phyloP scores from a whole-genome alignment of 176 grass and related monocot species.

The maize (Zea mays) region Zm-B73-REFERENCE-NAM-5.0 NC_050097.1:24397501-24398000 shows the following conservation, averaged over 20 bases:
- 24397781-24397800: slow-evolving; percentile 86
- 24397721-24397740: slow-evolving; percentile 72
- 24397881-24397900: slow-evolving; percentile 55
- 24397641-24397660: background rate
- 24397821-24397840: slow-evolving; percentile 99
- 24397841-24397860: slow-evolving; percentile 87
- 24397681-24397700: slow-evolving; percentile 31
- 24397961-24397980: slow-evolving; percentile 17
- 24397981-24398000: slow-evolving; percentile 74
- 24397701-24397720: slow-evolving; percentile 87
- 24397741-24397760: slow-evolving; percentile 59
- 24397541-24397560: slow-evolving; percentile 73
- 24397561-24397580: slow-evolving; percentile 87
- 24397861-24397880: slow-evolving; percentile 67
- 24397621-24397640: slow-evolving; percentile 38
- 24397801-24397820: slow-evolving; percentile 70
- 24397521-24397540: slow-evolving; percentile 88
- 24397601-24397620: slow-evolving; percentile 67
- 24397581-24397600: slow-evolving; percentile 67
- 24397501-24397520: slow-evolving; percentile 89
- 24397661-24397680: background rate
- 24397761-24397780: slow-evolving; percentile 86
- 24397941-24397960: background rate
- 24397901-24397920: slow-evolving; percentile 49
- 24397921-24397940: background rate